Evolutionary conservation across 164 flowering plant genomes (phyloP).

Genomic region (Euptelea pleiosperma): DNA sequence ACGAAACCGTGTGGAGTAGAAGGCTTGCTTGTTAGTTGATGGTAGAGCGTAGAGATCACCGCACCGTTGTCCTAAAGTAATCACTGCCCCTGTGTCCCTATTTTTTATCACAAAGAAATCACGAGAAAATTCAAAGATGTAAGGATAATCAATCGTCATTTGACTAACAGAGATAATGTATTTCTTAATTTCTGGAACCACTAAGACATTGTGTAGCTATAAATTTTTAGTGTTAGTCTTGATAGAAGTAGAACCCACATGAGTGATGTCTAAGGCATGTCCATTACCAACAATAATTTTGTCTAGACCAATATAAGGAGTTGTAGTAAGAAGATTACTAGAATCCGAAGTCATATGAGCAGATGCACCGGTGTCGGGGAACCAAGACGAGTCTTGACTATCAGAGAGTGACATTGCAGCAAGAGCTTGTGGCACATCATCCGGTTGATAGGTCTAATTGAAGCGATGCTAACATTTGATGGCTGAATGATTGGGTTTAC

Average conservation of each 20-base stretch:
- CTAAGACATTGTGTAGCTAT: neutral
- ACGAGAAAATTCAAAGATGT: neutral
- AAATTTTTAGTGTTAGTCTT: neutral
- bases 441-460: neutral
- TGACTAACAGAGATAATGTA: neutral
- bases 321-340: neutral
- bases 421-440: neutral
- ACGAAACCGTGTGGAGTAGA: neutral
- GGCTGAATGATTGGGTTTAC: neutral
- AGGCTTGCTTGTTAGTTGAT: neutral
- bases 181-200: constrained; percentile 1
- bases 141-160: neutral
- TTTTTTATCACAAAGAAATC: constrained; percentile 2
- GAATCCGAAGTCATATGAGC: neutral
- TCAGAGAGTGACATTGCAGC: neutral
- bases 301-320: constrained; percentile 1
- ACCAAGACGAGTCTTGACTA: neutral
- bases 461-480: neutral
- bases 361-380: neutral
- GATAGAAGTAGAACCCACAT: neutral
- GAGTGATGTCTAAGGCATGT: neutral
- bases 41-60: neutral
- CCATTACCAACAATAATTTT: constrained; percentile 7
- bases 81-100: constrained; percentile 1
- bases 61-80: neutral